Evolutionary conservation across 164 flowering plant genomes (phyloP).

Genomic region (Chloranthus sessilifolius): DNA sequence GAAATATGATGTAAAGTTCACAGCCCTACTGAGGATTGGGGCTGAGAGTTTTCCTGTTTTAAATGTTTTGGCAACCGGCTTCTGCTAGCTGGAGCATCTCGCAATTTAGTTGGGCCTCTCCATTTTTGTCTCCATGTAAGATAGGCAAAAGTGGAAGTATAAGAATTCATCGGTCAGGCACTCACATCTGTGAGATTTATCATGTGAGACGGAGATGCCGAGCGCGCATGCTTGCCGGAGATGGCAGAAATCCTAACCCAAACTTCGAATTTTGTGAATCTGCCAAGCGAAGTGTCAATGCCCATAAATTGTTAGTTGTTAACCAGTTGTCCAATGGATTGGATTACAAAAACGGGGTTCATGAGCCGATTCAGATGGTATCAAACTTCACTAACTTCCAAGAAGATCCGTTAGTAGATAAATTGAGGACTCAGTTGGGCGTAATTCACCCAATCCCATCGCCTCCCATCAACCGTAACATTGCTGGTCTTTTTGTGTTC

Average conservation of each 20-base stretch:
- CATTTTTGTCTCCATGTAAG: slow-evolving; percentile 14
- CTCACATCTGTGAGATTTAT: background rate
- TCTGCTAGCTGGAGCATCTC: slow-evolving; percentile 26
- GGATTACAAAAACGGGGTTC: slow-evolving; percentile 23
- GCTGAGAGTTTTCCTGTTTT: slow-evolving; percentile 6
- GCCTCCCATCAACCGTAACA: slow-evolving; percentile 60
- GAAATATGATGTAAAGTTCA: background rate
- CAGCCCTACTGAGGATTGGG: slow-evolving; percentile 1
- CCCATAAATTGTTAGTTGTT: slow-evolving; percentile 18
- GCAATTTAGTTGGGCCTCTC: slow-evolving; percentile 9
- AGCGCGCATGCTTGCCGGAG: slow-evolving; percentile 16
- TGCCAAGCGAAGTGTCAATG: slow-evolving; percentile 29
- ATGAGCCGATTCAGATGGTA: slow-evolving; percentile 29
- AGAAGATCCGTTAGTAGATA: slow-evolving; percentile 83
- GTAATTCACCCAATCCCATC: slow-evolving; percentile 90
- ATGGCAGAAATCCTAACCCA: slow-evolving; percentile 18
- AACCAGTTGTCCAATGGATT: slow-evolving; percentile 42
- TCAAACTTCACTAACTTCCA: slow-evolving; percentile 52
- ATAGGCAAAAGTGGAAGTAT: background rate
- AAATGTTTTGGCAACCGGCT: slow-evolving; percentile 41
- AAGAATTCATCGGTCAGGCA: background rate
- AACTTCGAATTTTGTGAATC: slow-evolving; percentile 24
- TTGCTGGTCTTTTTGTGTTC: slow-evolving; percentile 69
- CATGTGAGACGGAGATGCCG: slow-evolving; percentile 9
- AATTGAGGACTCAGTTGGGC: slow-evolving; percentile 86